Evolutionary conservation across 345 rosid species (phyloP), one percentile per base, ranked within the genome.

Genomic region (Acer saccharum): DNA sequence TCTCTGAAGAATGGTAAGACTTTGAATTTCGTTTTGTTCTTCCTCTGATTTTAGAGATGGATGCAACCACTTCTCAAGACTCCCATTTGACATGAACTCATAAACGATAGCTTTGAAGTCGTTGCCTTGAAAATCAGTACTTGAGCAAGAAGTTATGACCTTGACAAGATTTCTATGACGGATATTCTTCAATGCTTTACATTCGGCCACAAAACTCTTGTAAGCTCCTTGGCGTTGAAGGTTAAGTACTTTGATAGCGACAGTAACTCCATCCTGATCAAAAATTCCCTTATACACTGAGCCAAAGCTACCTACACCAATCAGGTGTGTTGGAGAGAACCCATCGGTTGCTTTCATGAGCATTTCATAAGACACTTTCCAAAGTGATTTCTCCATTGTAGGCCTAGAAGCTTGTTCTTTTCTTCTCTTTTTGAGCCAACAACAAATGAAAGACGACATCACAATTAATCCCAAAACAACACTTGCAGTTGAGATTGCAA

Each of bases 51-150:
- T 0, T 20, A 2, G 1, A 3, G 21, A 0, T 0, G 41, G 64
- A 65, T 69, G 81, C 72, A 77, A 35, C 78, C 78, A 77, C 23
- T 77, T 77, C 6, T 77, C 78, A 21, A 81, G 67, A 73, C 80
- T 81, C 7, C 84, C 81, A 57, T 81, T 81, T 25, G 66, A 25
- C 81, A 44, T 68, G 63, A 61, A 68, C 68, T 68, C 84, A 3
- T 72, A 77, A 14, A 77, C 69, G 4, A 77, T 10, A 27, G 81
- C 78, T 77, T 81, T 81, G 61, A 81, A 81, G 1, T 76, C 78
- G 10, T 77, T 73, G 7, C 76, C 84, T 20, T 55, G 70, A 25
- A 62, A 74, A 64, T 73, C 78, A 20, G 54, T 48, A 20, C 75
- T 78, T 0, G 81, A 73, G 25, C 78, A 77, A 21, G 72, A 60